These are phyloP conservation scores for Wallacemonas rigidus DNA, from an alignment of 208 protist species.

Conservation along the genomic window DNA sequence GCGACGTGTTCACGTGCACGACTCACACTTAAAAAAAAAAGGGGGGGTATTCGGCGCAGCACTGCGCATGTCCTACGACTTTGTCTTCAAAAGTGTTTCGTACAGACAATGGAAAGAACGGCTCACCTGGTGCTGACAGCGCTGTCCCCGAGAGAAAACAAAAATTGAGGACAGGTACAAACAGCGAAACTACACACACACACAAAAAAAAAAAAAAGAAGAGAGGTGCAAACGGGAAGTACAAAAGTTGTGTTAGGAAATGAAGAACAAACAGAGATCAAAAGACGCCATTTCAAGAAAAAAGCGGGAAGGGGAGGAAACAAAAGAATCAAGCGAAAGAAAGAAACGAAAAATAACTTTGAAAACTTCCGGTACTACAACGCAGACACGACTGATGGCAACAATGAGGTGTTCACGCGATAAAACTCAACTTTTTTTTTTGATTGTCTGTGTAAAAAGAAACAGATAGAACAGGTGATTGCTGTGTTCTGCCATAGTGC, in stretches of 20 bases:
- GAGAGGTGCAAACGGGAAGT: slow-evolving; percentile 18
- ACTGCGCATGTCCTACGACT: no score
- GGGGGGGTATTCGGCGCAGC: no score
- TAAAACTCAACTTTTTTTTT: background rate
- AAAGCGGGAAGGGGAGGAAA: slow-evolving; percentile 24
- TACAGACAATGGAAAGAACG: no score
- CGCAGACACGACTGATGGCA: slow-evolving; percentile 3
- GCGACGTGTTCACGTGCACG: no score
- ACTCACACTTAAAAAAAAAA: no score
- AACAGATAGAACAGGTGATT: background rate
- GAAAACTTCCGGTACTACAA: background rate
- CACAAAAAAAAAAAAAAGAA: background rate
- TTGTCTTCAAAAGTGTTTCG: no score
- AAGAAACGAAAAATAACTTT: slow-evolving; percentile 12
- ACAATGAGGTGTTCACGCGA: slow-evolving; percentile 15
- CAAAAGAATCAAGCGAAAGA: slow-evolving; percentile 13
- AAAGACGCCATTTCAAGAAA: background rate
- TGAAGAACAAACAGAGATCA: background rate
- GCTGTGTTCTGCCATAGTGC: background rate
- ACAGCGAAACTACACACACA: background rate
- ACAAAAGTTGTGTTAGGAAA: background rate
- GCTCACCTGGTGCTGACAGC: no score
- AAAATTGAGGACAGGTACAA: slow-evolving; percentile 21
- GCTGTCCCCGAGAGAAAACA: background rate
- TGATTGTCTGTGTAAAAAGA: background rate